Base-by-base conservation (phyloP, 1,284 basidiomycete species). In the Blastosporella zonata region DNA sequence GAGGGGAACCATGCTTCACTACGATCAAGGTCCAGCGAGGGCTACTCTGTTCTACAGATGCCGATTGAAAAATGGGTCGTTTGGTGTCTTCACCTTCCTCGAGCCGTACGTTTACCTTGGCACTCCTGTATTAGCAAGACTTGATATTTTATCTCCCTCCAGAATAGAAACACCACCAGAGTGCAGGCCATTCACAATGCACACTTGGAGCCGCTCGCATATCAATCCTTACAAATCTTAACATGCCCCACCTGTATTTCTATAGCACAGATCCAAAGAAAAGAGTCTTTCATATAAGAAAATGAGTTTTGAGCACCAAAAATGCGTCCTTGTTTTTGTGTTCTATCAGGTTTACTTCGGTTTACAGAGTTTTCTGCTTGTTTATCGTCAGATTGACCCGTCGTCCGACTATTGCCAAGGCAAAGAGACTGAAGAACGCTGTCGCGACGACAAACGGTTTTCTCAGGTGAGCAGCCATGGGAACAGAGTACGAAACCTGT, bases 401-500 rank as follows among this genome's bases (percentile, higher is more conserved):
- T 60, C 82, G 75, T 54, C 74, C 76, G 39, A 77, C 68, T 50
- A 86, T 66, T 5, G 77, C 79, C 52, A 90, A 65, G 21, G 72
- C 63, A 64, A 91, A 91, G 35, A 90, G 53, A 42, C 73, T 72
- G 47, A 88, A 68, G 64, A 88, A 81, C 6, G 81, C 86, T 28
- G 72, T 74, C 18, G 84, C 80, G 29, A 92, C 87, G 6, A 82
- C 81, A 25, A 91, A 48, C 0, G 91, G 90, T 69, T 97, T 97
- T 66, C 85, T 87, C 48, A 96, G 66, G 63, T 91, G 85, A 18
- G 89, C 86, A 23, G 76, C 72, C 49, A 85, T 63, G 4, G 90
- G 81, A 37, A 94, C 86, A 56, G 78, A 82, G 77, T 97, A 97
- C 33, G 85, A 82, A 50, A 96, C 86, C 93, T 96, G 55, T 6